Conservation (phyloP, 2,329 filamentous ascomycete species). For the Penicillium expansum region DNA sequence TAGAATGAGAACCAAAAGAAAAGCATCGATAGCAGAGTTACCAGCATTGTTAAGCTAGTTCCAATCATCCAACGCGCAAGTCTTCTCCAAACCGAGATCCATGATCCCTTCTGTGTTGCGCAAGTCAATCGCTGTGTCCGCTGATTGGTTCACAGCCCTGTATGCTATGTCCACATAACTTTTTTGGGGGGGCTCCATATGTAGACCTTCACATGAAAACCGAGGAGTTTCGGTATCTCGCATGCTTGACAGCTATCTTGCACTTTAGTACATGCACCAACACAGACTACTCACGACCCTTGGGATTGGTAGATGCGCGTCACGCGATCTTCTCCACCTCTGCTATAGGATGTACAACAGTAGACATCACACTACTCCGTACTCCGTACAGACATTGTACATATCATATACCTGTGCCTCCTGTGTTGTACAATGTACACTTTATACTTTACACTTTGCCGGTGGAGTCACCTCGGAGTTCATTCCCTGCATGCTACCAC, state of each 20-base stretch:
- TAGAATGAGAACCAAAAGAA: background rate
- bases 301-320: background rate
- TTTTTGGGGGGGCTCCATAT: background rate
- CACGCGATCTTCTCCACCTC: background rate
- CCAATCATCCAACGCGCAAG: slow-evolving; percentile 15
- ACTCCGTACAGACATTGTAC: background rate
- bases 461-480: slow-evolving; percentile 12
- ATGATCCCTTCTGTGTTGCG: slow-evolving; percentile 15
- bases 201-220: slow-evolving; percentile 21
- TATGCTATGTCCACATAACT: slow-evolving; percentile 3
- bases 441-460: background rate
- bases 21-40: background rate
- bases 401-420: background rate
- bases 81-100: slow-evolving; percentile 6
- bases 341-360: background rate
- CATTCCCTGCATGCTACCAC: slow-evolving; percentile 17
- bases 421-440: too few species aligned
- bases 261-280: background rate
- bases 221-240: slow-evolving; percentile 17
- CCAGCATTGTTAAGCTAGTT: background rate
- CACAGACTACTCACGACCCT: background rate
- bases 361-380: background rate
- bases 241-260: slow-evolving; percentile 22
- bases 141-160: slow-evolving; percentile 12
- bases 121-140: background rate